Evolutionary conservation across 176 grass and related monocot species (phyloP), one percentile per base, ranked within the genome.

Genomic region (Sorghum bicolor): DNA sequence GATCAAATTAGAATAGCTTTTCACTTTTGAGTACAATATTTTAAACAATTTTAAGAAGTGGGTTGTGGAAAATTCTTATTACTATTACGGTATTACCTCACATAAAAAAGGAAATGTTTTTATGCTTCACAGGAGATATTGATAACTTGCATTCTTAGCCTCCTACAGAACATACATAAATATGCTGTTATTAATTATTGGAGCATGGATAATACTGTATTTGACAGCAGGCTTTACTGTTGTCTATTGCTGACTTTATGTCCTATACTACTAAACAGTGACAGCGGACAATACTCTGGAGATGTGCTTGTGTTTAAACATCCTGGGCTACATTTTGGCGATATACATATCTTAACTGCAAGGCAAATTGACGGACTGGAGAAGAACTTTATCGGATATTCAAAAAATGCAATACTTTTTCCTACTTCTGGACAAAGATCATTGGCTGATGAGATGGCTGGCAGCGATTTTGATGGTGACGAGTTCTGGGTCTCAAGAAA

Each of bases 391-490:
- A 76, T 95, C 13, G 93, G 93, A 53, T 14, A 84, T 86, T 87
- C 90, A 16, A 92, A 90, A 86, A 82, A 92, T 84, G 90, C 70
- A 36, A 92, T 95, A 74, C 37, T 95, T 44, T 95, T 95, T 7
- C 88, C 93, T 44, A 88, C 12, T 28, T 83, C 65, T 82, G 88
- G 93, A 20, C 31, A 47, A 57, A 75, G 93, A 32, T 95, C 93
- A 66, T 88, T 95, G 75, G 90, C 93, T 52, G 93, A 95, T 86
- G 90, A 95, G 53, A 92, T 95, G 85, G 88, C 93, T 26, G 86
- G 88, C 28, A 90, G 93, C 52, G 90, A 95, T 72, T 90, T 86
- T 77, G 93, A 95, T 74, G 93, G 93, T 5, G 93, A 95, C 64
- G 86, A 88, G 48, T 95, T 90, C 14, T 95, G 93, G 90, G 79